phyloP scores from a whole-genome alignment of 495 filamentous ascomycete genomes.

The Xylaria curta region DNA sequence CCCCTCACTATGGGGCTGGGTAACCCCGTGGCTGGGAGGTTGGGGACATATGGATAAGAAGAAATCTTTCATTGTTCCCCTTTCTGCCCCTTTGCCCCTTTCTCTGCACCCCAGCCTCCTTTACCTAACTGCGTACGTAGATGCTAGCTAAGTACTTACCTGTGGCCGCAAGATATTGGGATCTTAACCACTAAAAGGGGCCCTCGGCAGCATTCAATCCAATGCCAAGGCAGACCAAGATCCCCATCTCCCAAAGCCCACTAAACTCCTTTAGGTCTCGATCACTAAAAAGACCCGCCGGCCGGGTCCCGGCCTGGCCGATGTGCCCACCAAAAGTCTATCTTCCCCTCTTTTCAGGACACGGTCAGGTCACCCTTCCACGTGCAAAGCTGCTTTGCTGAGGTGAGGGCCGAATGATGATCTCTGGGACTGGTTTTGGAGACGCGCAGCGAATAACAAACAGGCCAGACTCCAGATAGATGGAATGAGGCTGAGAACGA shows the following conservation, averaged over 20 bases:
- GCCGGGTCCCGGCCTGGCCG: slow-evolving; percentile 13
- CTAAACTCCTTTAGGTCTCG: not conserved
- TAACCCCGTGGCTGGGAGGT: not conserved
- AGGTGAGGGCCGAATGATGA: slow-evolving; percentile 18
- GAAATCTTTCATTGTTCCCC: not conserved
- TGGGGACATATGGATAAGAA: not conserved
- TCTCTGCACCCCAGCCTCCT: too few species aligned
- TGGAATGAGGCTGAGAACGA: slow-evolving; percentile 26
- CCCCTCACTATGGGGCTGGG: not conserved
- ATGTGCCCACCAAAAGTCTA: not conserved
- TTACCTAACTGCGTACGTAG: not conserved
- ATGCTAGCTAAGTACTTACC: not conserved
- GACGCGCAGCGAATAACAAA: slow-evolving; percentile 14
- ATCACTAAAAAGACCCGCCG: not conserved
- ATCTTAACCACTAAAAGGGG: not conserved
- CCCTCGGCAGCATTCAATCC: not conserved
- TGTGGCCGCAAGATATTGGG: not conserved
- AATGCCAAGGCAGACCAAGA: not conserved
- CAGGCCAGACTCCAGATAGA: not conserved
- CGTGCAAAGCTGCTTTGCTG: slow-evolving; percentile 6
- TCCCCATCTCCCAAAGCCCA: not conserved
- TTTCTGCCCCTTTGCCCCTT: too few species aligned
- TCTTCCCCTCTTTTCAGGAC: slow-evolving; percentile 17
- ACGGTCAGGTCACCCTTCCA: slow-evolving; percentile 10
- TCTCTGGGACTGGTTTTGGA: slow-evolving; percentile 9